Percentiles rank a stretch among this genome's conserved stretches.
Evolutionary conservation across 257 asterid genomes (phyloP).

Genomic region (Nicotiana otophora): DNA sequence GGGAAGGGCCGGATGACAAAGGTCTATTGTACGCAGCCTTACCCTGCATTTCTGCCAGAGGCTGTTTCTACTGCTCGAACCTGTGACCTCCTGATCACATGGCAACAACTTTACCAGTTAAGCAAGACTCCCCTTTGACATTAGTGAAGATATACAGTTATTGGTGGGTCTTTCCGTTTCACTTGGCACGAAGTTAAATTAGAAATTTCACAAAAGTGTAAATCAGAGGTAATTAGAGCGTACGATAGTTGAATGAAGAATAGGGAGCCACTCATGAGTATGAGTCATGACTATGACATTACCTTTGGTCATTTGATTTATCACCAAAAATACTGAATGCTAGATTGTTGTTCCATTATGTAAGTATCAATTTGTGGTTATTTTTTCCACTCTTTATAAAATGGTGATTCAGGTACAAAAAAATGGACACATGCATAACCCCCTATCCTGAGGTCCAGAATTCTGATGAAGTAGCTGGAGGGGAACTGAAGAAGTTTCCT

Average conservation of each 20-base stretch:
- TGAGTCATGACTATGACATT: background rate
- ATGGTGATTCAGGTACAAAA: slow-evolving; percentile 57
- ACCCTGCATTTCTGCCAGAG: no score
- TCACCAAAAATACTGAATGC: background rate
- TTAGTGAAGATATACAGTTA: background rate
- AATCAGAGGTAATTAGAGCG: background rate
- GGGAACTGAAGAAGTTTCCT: slow-evolving; percentile 67
- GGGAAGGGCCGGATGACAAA: no score
- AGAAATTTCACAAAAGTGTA: background rate
- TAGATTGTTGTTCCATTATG: background rate
- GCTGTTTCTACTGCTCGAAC: no score
- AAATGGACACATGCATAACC: slow-evolving; percentile 71
- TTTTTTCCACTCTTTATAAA: background rate
- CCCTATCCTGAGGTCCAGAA: slow-evolving; percentile 57
- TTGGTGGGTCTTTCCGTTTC: background rate
- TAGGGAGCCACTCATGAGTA: background rate
- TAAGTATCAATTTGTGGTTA: background rate
- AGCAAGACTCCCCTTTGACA: no score
- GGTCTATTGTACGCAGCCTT: no score
- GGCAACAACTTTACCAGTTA: no score
- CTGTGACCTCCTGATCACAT: no score
- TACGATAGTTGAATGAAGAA: background rate
- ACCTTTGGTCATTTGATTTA: background rate
- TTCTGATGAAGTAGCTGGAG: slow-evolving; percentile 49
- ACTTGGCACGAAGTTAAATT: background rate